Base-by-base conservation (phyloP, 345 rosid genomes). In the Erucastrum elatum region DNA sequence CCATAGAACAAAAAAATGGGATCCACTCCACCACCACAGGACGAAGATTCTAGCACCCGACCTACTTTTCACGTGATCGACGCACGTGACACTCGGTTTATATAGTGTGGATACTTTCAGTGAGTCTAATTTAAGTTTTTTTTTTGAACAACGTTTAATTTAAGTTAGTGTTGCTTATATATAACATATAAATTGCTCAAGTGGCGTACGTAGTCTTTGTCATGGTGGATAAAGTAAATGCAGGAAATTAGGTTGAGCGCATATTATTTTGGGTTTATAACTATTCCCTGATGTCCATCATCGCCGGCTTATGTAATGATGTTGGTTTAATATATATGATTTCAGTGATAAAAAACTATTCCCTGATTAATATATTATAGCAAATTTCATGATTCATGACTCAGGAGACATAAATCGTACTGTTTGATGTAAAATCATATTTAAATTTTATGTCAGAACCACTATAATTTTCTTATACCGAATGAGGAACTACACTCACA, bases 31-130 rank as follows among this genome's bases (percentile, higher is more conserved):
- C 77, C 73, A 59, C 10, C 73, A 66, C 10, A 8, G 34, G 51
- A 72, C 31, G 82, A 72, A 72, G 82, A 67, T 73, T 73, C 78
- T 34, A 68, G 70, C 64, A 62, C 16, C 29, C 65, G 16, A 67
- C 75, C 78, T 72, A n/a, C 46, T 66, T 25, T 26, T 4, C 82
- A 68, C 82, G 78, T 79, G 82, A 79, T 68, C 46, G 26, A 68
- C 25, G 69, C 82, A 79, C 74, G 74, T 79, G 82, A 66, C 39
- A 76, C 72, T 65, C 30, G 30, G 53, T 27, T 75, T 17, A 34
- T 61, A 16, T 62, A 16, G 29, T 61, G 49, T 63, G 59, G 15
- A 68, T 6, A 35, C 62, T 44, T 41, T 49, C 6, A 27, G 6
- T 11, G 11, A 4, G 16, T 49, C 13, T 33, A 64, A 6, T 12